Conservation (phyloP, 495 filamentous ascomycete genomes). For the Coniosporium apollinis region DNA sequence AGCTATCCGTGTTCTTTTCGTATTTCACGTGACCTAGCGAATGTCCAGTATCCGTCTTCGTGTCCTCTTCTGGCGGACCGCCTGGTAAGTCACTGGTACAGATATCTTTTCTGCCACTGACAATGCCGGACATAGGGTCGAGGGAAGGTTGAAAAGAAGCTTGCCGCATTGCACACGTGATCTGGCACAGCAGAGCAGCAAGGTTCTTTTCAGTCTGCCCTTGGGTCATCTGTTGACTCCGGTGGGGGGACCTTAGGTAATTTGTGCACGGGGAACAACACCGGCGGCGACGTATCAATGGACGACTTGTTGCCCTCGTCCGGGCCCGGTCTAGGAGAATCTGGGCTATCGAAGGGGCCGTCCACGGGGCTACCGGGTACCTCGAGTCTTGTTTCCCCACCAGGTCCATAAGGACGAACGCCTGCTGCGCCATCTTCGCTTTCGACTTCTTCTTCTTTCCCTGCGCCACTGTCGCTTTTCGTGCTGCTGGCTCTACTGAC, state of each 20-base stretch:
- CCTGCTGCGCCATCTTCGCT: constrained; percentile 12
- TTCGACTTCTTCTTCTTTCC: constrained; percentile 1
- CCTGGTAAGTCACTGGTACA: constrained; percentile 4
- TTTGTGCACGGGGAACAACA: no score
- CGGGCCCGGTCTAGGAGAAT: no score
- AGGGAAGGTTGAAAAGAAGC: no score
- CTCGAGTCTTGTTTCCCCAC: constrained; percentile 8
- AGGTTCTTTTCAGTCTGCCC: neutral
- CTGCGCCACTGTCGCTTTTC: constrained; percentile 3
- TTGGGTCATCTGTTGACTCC: neutral
- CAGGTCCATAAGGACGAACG: constrained; percentile 14
- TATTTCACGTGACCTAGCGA: neutral
- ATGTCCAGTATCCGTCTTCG: neutral
- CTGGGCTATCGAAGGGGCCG: neutral
- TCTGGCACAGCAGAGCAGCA: no score
- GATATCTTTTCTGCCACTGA: constrained; percentile 3
- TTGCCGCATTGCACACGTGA: no score
- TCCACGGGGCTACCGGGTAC: constrained; percentile 4
- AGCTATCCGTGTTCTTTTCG: no score
- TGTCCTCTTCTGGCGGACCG: constrained; percentile 3
- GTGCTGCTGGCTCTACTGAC: constrained; percentile 50
- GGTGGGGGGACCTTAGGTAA: neutral
- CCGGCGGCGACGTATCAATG: no score
- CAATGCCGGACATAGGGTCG: constrained; percentile 2
- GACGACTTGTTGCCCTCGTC: no score